Evolutionary conservation across 2,329 filamentous ascomycete species (phyloP).

Genomic region (Amesomyces nigricolor): DNA sequence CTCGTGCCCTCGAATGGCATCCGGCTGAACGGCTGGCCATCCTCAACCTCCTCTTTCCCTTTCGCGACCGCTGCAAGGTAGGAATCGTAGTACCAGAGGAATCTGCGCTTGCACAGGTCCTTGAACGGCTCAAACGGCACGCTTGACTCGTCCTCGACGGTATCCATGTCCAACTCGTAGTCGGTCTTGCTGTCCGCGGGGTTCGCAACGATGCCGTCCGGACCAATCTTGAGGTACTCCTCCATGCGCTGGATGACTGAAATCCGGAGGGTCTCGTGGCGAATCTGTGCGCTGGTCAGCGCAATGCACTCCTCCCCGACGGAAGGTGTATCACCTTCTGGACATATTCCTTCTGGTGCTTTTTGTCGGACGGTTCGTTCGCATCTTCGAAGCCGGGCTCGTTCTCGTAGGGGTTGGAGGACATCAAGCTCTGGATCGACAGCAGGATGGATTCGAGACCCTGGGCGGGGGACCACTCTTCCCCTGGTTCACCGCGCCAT

Average conservation of each 20-base stretch:
- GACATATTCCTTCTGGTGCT: slow-evolving; percentile 67
- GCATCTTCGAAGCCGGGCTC: slow-evolving; percentile 88
- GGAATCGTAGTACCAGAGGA: slow-evolving; percentile 92
- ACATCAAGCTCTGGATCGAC: slow-evolving; percentile 96
- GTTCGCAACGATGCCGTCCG: slow-evolving; percentile 41
- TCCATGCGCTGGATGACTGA: slow-evolving; percentile 83
- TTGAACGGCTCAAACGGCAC: slow-evolving; percentile 77
- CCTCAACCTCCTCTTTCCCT: slow-evolving; percentile 57
- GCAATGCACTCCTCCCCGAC: neutral
- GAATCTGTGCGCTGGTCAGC: slow-evolving; percentile 55
- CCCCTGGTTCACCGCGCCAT: slow-evolving; percentile 83
- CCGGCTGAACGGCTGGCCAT: slow-evolving; percentile 59
- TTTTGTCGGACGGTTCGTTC: slow-evolving; percentile 62
- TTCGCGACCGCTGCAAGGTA: slow-evolving; percentile 68
- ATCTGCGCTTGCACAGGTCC: slow-evolving; percentile 83
- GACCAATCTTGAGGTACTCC: slow-evolving; percentile 62
- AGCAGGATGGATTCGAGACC: slow-evolving; percentile 90
- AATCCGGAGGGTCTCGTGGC: slow-evolving; percentile 82
- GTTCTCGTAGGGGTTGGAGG: slow-evolving; percentile 87
- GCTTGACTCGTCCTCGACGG: slow-evolving; percentile 43
- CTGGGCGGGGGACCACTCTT: slow-evolving; percentile 95
- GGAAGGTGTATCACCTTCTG: slow-evolving; percentile 60
- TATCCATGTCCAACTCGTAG: slow-evolving; percentile 46
- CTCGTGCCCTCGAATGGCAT: slow-evolving; percentile 80
- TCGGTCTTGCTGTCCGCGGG: slow-evolving; percentile 33